phyloP scores from a whole-genome alignment of 129 eudicot genomes.

The Scalesia atractyloides region DNA sequence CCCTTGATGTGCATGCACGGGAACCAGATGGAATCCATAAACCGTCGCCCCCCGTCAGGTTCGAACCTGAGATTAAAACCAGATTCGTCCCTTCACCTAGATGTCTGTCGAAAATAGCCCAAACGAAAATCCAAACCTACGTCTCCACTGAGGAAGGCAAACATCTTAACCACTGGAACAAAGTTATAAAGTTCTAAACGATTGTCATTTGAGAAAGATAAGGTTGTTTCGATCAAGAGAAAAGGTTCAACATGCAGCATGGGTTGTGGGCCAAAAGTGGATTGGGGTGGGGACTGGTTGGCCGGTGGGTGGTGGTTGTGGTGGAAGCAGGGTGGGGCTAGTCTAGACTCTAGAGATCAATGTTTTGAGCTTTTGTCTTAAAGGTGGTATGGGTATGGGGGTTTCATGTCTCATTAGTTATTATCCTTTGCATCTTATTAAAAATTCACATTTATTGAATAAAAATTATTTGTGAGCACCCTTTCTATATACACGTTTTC shows the following conservation, averaged over 20 bases:
- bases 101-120: too few species aligned
- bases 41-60: too few species aligned
- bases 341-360: conserved; percentile 32
- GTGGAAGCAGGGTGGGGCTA: conserved; percentile 20
- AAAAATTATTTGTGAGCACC: background rate
- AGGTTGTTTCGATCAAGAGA: background rate
- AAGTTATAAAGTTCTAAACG: background rate
- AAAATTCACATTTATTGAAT: background rate
- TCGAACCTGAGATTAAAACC: too few species aligned
- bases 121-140: too few species aligned
- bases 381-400: conserved; percentile 22
- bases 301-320: conserved; percentile 21
- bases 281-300: conserved; percentile 15
- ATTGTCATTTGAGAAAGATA: background rate
- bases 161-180: too few species aligned
- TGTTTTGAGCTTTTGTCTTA: conserved; percentile 33
- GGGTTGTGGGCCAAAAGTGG: conserved; percentile 32
- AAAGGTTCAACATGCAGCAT: conserved; percentile 31
- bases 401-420: background rate
- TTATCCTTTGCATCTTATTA: background rate
- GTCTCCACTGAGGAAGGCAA: too few species aligned
- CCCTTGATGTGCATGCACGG: too few species aligned
- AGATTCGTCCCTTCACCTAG: too few species aligned
- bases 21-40: too few species aligned
- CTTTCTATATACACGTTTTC: background rate